Percentiles rank a stretch among this genome's conserved stretches.
Conservation (phyloP, 2,329 filamentous ascomycete genomes). For the Pseudocercospora eumusae region DNA sequence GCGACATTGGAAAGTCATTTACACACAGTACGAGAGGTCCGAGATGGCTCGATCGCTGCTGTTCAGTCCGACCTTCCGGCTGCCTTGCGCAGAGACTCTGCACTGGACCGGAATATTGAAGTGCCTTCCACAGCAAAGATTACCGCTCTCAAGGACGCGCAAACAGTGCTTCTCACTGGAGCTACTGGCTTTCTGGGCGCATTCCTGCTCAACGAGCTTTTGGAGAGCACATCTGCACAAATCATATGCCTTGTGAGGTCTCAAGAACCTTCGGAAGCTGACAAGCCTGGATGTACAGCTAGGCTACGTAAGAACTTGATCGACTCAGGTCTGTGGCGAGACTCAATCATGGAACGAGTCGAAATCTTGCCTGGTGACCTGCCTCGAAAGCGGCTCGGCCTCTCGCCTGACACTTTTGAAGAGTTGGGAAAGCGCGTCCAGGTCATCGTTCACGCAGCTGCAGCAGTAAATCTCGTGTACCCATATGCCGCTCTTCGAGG, state of each 20-base stretch:
- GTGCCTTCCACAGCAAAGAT: slow-evolving; percentile 52
- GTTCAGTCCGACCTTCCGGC: slow-evolving; percentile 74
- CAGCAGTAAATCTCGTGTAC: slow-evolving; percentile 78
- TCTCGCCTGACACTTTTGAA: slow-evolving; percentile 65
- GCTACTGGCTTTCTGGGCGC: slow-evolving; percentile 75
- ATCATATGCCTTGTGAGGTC: slow-evolving; percentile 75
- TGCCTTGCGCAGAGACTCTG: slow-evolving; percentile 66
- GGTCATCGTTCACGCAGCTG: slow-evolving; percentile 75
- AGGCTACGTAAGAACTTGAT: slow-evolving; percentile 73
- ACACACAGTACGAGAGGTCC: slow-evolving; percentile 67
- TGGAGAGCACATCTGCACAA: slow-evolving; percentile 67
- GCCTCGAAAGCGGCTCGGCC: slow-evolving; percentile 66
- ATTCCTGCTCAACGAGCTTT: slow-evolving; percentile 68
- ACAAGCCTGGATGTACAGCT: slow-evolving; percentile 67
- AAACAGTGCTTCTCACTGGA: slow-evolving; percentile 71
- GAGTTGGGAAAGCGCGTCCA: slow-evolving; percentile 65
- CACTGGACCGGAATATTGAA: slow-evolving; percentile 69
- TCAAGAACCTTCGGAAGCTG: slow-evolving; percentile 64
- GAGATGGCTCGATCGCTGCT: slow-evolving; percentile 71
- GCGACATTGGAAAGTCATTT: slow-evolving; percentile 73
- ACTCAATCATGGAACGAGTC: slow-evolving; percentile 74
- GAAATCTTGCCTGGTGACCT: slow-evolving; percentile 75
- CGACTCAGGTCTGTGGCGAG: slow-evolving; percentile 76
- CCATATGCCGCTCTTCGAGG: slow-evolving; percentile 74
- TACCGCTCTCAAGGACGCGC: slow-evolving; percentile 63